Evolutionary conservation across 495 filamentous ascomycete genomes (phyloP), one percentile per base, ranked within the genome.

Genomic region (Achaetomiella virescens): DNA sequence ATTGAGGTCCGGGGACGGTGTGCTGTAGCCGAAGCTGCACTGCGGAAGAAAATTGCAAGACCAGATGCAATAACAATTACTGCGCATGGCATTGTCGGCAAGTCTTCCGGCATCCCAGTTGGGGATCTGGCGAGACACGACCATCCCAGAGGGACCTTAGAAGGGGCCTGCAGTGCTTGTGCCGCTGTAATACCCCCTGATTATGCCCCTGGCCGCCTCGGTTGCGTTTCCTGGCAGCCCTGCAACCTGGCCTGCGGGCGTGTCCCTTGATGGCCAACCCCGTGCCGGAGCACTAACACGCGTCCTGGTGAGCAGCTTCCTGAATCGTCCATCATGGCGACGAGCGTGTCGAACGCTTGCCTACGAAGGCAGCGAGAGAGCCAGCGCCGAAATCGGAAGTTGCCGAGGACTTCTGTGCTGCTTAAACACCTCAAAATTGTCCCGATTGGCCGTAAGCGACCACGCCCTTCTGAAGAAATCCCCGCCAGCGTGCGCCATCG

Each of bases 331-430:
- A 54, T 40, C 8, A 35, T 48, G 40, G 58, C 56, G 50, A 49
- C n/a, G 27, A 15, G 15, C 18, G 10, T 14, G 47, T 20, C 35
- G 46, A 52, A 22, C 5, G 4, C 22, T n/a, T n/a, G 41, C 4
- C n/a, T 31, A 24, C 38, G 50, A 52, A 22, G 20, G 27, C 54
- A 42, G 24, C 24, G 35, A 45, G 20, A 7, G 24, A 42, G n/a
- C 20, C 18, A 17, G 36, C 50, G 59, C 64, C 65, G 65, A 67
- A 60, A 65, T 67, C 65, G 65, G 65, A 67, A 63, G 40, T 55
- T 62, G 48, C 62, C 65, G 65, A 54, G 25, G 59, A 37, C 52
- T 44, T 50, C 17, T 37, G 37, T 43, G 31, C 31, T 35, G 22
- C 47, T 33, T 12, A 46, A 59, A 44, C 31, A 27, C 15, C 49